Conservation (phyloP, 768 basidiomycete genomes). For the Rubroboletus satanas region DNA sequence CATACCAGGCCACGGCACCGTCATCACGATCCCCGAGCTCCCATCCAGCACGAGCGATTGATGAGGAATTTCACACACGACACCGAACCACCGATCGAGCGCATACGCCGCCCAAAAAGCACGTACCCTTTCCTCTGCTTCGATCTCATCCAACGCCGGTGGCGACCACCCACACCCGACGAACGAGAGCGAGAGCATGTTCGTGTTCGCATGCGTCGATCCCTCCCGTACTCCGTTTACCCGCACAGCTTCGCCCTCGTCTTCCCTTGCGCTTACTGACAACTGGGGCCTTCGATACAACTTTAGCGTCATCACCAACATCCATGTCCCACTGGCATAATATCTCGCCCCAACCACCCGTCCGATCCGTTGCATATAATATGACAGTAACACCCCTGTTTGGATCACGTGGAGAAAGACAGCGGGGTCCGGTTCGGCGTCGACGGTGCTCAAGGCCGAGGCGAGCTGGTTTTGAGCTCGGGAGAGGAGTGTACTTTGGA, state of each 20-base stretch:
- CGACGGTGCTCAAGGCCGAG: constrained; percentile 40
- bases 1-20: constrained; percentile 41
- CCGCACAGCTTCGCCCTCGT: not conserved
- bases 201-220: not conserved
- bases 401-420: constrained; percentile 53
- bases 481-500: constrained; percentile 37
- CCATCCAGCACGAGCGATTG: constrained; percentile 25
- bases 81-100: constrained; percentile 33
- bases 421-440: constrained; percentile 30
- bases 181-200: constrained; percentile 5
- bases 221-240: not conserved
- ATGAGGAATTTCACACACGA: constrained; percentile 23
- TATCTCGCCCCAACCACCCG: constrained; percentile 59
- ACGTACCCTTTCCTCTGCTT: constrained; percentile 36
- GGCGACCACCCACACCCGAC: constrained; percentile 24
- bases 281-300: constrained; percentile 36
- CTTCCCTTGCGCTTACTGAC: not conserved
- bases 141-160: constrained; percentile 28
- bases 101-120: constrained; percentile 38
- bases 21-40: constrained; percentile 28
- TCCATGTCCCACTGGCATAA: constrained; percentile 46
- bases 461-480: constrained; percentile 46
- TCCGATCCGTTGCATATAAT: constrained; percentile 61
- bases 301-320: constrained; percentile 43
- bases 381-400: constrained; percentile 59